Base-by-base conservation (phyloP, 495 filamentous ascomycete species). In the Penicillium maclennaniae region DNA sequence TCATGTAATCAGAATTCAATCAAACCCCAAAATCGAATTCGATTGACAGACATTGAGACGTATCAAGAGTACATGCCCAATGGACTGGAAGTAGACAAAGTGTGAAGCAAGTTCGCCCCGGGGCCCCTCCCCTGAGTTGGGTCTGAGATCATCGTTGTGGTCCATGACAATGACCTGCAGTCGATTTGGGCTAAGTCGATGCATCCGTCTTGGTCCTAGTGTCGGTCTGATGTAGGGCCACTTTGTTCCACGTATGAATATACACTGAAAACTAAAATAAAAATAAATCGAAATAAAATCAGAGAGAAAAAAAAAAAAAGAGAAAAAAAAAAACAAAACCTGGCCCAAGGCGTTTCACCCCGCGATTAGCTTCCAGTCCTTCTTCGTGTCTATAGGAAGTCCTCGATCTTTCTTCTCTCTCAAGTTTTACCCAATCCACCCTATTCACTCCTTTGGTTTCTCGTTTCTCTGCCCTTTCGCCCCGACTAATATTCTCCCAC, bases 321-420 rank as follows among this genome's bases (percentile, higher is more conserved):
- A 45, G 26, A 48, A 54, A 54, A 57, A 21, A 28, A 47, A 48
- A 55, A 59, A 55, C 46, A 58, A 58, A 69, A 58, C 40, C 45
- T 57, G 48, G 46, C 53, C 34, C 52, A 49, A 50, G 60, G 55
- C 61, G 63, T 70, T 69, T 70, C 68, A 70, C 68, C 68, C 67
- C 68, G 62, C 68, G 66, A 69, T 70, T 69, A 69, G 68, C 66
- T 64, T 61, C 58, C 39, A 45, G 38, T 59, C 56, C 14, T 12
- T 65, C 49, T 54, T 61, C 54, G 43, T 45, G 51, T 65, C 61
- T 65, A 62, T 65, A 62, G 53, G 49, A 57, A 49, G 47, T 60
- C 48, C 51, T 50, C 49, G 51, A 51, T 50, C 58, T 56, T 51
- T 51, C 53, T 49, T 54, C 57, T 38, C 46, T 37, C 45, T 47